A percentile compares a stretch with the other conserved stretches of the same genome.
Evolutionary conservation across 768 basidiomycete species (phyloP).

Genomic region (Pholiota conissans): DNA sequence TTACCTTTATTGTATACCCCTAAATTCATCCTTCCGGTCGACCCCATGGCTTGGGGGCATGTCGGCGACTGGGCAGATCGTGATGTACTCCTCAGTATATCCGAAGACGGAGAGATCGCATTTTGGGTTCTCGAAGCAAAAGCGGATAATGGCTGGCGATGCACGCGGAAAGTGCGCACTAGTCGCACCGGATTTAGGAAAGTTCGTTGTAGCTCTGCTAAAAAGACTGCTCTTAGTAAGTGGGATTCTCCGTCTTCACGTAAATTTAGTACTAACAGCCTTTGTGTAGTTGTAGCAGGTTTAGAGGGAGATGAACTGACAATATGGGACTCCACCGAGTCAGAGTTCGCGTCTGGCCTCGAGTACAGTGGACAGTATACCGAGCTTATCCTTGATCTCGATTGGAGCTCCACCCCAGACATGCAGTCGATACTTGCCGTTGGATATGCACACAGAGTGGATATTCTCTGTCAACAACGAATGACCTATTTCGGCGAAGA

Average conservation of each 20-base stretch:
- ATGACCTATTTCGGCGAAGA: slow-evolving; percentile 88
- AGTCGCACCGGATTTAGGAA: slow-evolving; percentile 62
- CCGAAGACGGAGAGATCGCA: slow-evolving; percentile 72
- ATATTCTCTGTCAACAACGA: slow-evolving; percentile 90
- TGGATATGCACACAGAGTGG: slow-evolving; percentile 76
- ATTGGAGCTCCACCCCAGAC: slow-evolving; percentile 92
- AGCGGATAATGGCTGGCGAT: slow-evolving; percentile 49
- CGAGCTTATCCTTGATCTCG: slow-evolving; percentile 77
- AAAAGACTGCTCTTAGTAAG: slow-evolving; percentile 87
- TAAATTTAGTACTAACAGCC: slow-evolving; percentile 6
- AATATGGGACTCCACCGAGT: slow-evolving; percentile 95
- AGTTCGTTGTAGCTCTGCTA: slow-evolving; percentile 86
- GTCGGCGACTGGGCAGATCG: slow-evolving; percentile 47
- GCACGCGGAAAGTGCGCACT: slow-evolving; percentile 76
- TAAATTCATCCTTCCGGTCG: slow-evolving; percentile 70
- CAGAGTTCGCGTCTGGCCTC: slow-evolving; percentile 88
- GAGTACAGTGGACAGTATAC: slow-evolving; percentile 65
- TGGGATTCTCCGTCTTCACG: slow-evolving; percentile 11
- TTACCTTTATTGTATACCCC: slow-evolving; percentile 54
- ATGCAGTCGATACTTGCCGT: slow-evolving; percentile 89
- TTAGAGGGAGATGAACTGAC: slow-evolving; percentile 76
- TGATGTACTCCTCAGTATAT: slow-evolving; percentile 80
- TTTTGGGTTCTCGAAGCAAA: slow-evolving; percentile 74
- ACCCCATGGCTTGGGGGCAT: slow-evolving; percentile 84
- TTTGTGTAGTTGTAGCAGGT: slow-evolving; percentile 54